A percentile compares a stretch with the other conserved stretches of the same genome.
These are phyloP conservation scores for Tolypocladium ovalisporum DNA, from an alignment of 2,329 filamentous ascomycete genomes.

Conservation along the genomic window DNA sequence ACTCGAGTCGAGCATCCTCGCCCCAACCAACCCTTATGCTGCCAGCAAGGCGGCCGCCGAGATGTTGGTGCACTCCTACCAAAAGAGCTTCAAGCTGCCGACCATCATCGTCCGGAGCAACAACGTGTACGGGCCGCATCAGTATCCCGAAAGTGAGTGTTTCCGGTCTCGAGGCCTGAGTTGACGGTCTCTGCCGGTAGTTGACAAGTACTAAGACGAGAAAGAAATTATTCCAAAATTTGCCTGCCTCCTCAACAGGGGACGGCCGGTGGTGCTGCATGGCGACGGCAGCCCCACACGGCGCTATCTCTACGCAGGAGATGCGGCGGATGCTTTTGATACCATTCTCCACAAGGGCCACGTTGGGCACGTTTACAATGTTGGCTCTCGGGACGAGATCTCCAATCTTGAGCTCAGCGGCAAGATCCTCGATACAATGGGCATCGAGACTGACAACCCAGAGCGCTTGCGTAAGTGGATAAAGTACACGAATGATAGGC, in stretches of 20 bases:
- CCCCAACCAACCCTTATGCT: slow-evolving; percentile 73
- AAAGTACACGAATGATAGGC: slow-evolving; percentile 65
- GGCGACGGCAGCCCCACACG: slow-evolving; percentile 66
- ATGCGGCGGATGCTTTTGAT: slow-evolving; percentile 74
- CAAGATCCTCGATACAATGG: slow-evolving; percentile 53
- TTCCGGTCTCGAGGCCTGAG: slow-evolving; percentile 1
- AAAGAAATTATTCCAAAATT: slow-evolving; percentile 79
- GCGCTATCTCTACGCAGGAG: slow-evolving; percentile 67
- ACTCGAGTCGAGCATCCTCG: slow-evolving; percentile 61
- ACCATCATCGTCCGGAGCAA: slow-evolving; percentile 73
- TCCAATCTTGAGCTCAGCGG: slow-evolving; percentile 61
- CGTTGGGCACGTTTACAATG: slow-evolving; percentile 71
- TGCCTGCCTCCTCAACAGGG: slow-evolving; percentile 57
- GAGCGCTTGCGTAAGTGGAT: slow-evolving; percentile 53
- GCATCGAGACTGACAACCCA: slow-evolving; percentile 36
- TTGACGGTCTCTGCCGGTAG: neutral
- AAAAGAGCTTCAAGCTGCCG: slow-evolving; percentile 71
- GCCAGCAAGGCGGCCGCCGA: slow-evolving; percentile 74
- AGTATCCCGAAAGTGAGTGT: slow-evolving; percentile 67
- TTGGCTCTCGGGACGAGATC: slow-evolving; percentile 67
- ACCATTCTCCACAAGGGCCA: slow-evolving; percentile 70
- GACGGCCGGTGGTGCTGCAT: slow-evolving; percentile 59
- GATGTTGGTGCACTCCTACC: slow-evolving; percentile 80
- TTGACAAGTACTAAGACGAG: neutral
- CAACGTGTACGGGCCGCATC: slow-evolving; percentile 78